These are phyloP conservation scores for Ophiobolus disseminans DNA, from an alignment of 2,329 filamentous ascomycete genomes.

Conservation along the genomic window DNA sequence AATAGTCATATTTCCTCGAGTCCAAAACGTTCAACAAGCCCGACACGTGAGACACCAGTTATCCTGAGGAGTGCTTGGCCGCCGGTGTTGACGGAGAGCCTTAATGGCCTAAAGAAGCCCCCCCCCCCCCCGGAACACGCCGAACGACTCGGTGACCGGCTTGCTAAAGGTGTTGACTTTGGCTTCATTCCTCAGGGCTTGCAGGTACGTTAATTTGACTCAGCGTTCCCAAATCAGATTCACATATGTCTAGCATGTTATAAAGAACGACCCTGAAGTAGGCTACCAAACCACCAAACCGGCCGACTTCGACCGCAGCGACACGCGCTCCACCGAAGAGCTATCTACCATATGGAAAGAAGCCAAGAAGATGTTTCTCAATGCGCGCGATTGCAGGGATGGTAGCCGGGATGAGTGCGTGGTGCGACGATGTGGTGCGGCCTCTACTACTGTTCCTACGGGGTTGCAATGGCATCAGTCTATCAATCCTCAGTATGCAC, in stretches of 20 bases:
- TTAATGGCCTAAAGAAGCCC: conserved; percentile 21
- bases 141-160: conserved; percentile 19
- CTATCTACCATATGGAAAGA: conserved; percentile 14
- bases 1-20: conserved; percentile 19
- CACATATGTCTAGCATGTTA: conserved; percentile 13
- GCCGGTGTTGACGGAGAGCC: conserved; percentile 18
- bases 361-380: conserved; percentile 20
- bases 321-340: conserved; percentile 15
- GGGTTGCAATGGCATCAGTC: no score
- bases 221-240: conserved; percentile 3
- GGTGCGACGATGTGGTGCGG: conserved; percentile 22
- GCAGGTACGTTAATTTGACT: conserved; percentile 13
- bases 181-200: conserved; percentile 23
- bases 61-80: conserved; percentile 20
- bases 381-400: conserved; percentile 22
- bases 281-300: conserved; percentile 21
- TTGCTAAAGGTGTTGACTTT: conserved; percentile 19
- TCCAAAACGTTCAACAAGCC: conserved; percentile 18
- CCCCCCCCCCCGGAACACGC: conserved; percentile 14
- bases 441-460: no score
- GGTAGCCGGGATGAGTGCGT: conserved; percentile 18
- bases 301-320: conserved; percentile 14
- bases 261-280: conserved; percentile 20
- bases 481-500: no score
- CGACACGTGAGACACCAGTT: conserved; percentile 19